Conservation (phyloP, 306 rosid genomes). For the Malus fusca region DNA sequence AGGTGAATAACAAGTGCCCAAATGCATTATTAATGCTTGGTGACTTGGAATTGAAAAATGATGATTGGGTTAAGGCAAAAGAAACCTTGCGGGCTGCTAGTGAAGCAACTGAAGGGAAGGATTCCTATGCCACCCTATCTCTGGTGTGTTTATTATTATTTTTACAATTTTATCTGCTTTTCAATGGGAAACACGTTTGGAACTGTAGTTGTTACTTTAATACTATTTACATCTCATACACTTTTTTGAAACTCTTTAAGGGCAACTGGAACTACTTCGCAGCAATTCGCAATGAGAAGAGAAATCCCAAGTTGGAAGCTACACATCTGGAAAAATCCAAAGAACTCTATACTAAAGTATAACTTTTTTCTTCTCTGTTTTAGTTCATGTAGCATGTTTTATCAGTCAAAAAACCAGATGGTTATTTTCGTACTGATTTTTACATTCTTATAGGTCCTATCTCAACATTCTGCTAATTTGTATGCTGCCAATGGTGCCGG, state of each 20-base stretch:
- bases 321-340: slow-evolving; percentile 96
- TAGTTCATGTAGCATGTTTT: slow-evolving; percentile 4
- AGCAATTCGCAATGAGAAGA: slow-evolving; percentile 93
- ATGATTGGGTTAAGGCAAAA: slow-evolving; percentile 99
- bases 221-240: slow-evolving; percentile 15
- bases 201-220: slow-evolving; percentile 9
- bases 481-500: slow-evolving; percentile 99
- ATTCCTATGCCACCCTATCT: slow-evolving; percentile 86
- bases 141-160: slow-evolving; percentile 44
- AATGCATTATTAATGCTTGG: slow-evolving; percentile 97
- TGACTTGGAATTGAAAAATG: slow-evolving; percentile 91
- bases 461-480: slow-evolving; percentile 84
- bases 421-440: neutral
- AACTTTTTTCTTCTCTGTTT: slow-evolving; percentile 3
- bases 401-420: neutral
- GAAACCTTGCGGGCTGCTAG: slow-evolving; percentile 94
- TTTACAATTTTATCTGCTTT: slow-evolving; percentile 8
- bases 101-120: slow-evolving; percentile 95
- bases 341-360: slow-evolving; percentile 84
- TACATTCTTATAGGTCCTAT: slow-evolving; percentile 53
- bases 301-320: slow-evolving; percentile 97
- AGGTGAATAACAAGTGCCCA: slow-evolving; percentile 83
- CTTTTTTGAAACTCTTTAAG: slow-evolving; percentile 41
- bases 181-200: slow-evolving; percentile 4
- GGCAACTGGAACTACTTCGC: slow-evolving; percentile 99